Evolutionary conservation across 352 stramenopile species (phyloP).

Genomic region (Phytophthora citrophthora): DNA sequence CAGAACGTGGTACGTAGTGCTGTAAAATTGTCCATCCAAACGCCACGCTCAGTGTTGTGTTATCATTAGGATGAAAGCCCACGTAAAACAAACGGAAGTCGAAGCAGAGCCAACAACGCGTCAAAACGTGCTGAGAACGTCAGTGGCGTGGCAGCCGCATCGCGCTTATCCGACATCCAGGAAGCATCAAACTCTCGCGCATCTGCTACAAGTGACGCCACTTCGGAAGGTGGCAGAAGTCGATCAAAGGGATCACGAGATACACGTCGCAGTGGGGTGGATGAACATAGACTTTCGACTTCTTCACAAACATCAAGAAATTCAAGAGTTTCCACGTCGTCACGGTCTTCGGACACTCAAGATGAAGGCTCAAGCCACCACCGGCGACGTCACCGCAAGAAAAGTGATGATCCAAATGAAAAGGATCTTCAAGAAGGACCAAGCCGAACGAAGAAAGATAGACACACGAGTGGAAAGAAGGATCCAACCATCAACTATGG

Average conservation of each 20-base stretch:
- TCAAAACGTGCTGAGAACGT: conserved; percentile 12
- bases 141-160: conserved; percentile 12
- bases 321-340: conserved; percentile 10
- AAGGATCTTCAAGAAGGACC: conserved; percentile 8
- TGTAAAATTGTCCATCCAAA: background rate
- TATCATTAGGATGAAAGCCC: conserved; percentile 33
- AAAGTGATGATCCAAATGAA: conserved; percentile 18
- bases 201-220: conserved; percentile 4
- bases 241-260: conserved; percentile 22
- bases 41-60: background rate
- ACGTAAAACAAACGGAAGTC: conserved; percentile 35
- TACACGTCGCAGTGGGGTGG: conserved; percentile 4
- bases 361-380: conserved; percentile 6
- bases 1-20: conserved; percentile 49
- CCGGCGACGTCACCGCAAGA: conserved; percentile 16
- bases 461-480: conserved; percentile 13
- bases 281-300: conserved; percentile 27
- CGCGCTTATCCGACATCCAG: conserved; percentile 6
- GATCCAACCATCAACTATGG: background rate
- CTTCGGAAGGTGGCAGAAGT: conserved; percentile 11
- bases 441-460: conserved; percentile 31
- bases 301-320: conserved; percentile 14
- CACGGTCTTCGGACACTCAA: conserved; percentile 7
- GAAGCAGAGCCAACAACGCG: conserved; percentile 15
- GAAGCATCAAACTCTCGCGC: conserved; percentile 9